These are phyloP conservation scores for Ogataea methanolica DNA, from an alignment of 805 yeast species.

Conservation along the genomic window DNA sequence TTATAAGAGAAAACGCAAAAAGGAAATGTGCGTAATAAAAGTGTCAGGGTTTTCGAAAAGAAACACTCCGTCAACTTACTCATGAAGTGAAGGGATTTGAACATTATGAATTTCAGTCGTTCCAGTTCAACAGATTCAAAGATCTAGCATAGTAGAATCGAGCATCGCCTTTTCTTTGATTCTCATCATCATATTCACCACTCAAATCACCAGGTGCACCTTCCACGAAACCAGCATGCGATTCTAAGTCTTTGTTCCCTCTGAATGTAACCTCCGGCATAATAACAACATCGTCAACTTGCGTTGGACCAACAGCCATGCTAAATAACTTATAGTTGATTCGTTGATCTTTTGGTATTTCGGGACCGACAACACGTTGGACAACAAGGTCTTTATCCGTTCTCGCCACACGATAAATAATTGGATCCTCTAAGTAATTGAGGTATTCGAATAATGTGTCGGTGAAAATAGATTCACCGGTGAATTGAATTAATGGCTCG, in stretches of 20 bases:
- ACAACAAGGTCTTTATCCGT: conserved; percentile 14
- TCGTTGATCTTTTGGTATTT: conserved; percentile 7
- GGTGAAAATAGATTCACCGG: conserved; percentile 29
- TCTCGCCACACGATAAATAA: conserved; percentile 22
- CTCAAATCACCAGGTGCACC: conserved; percentile 2
- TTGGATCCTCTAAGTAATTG: conserved; percentile 16
- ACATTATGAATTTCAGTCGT: neutral
- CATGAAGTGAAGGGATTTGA: too few species aligned
- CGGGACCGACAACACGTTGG: conserved; percentile 24
- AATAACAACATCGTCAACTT: conserved; percentile 25
- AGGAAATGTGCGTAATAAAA: too few species aligned
- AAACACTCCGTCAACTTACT: too few species aligned
- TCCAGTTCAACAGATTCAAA: conserved; percentile 14
- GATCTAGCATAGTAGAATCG: conserved; percentile 25
- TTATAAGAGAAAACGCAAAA: too few species aligned
- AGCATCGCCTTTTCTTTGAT: conserved; percentile 22
- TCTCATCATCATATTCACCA: conserved; percentile 24
- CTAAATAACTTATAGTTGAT: conserved; percentile 25
- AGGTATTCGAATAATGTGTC: conserved; percentile 30
- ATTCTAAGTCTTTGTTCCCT: conserved; percentile 17
- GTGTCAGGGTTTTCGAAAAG: too few species aligned
- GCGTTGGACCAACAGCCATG: conserved; percentile 27
- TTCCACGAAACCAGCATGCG: neutral
- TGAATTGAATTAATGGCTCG: conserved; percentile 28
- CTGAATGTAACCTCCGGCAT: conserved; percentile 28